Evolutionary conservation across 2,329 filamentous ascomycete species (phyloP).

Genomic region (Stemphylium lycopersici): DNA sequence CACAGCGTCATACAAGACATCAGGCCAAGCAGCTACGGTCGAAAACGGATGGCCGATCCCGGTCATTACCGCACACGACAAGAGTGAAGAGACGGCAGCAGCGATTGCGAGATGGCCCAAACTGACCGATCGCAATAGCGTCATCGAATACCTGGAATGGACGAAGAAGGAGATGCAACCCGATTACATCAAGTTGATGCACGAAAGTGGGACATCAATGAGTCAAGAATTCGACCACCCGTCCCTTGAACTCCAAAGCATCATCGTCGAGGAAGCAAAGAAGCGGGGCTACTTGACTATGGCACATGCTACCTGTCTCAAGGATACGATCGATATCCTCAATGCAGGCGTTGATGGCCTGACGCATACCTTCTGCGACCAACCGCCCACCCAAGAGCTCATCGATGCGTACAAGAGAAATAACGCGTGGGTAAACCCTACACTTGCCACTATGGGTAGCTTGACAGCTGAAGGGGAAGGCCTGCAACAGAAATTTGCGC

Average conservation of each 20-base stretch:
- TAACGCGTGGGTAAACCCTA: constrained; percentile 53
- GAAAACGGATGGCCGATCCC: constrained; percentile 60
- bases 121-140: constrained; percentile 50
- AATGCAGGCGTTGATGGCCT: constrained; percentile 52
- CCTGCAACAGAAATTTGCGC: constrained; percentile 49
- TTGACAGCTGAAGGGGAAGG: constrained; percentile 50
- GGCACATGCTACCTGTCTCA: constrained; percentile 49
- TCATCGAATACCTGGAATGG: constrained; percentile 51
- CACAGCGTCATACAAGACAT: constrained; percentile 58
- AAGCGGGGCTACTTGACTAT: constrained; percentile 47
- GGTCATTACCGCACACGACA: constrained; percentile 50
- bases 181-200: constrained; percentile 61
- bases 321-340: constrained; percentile 52
- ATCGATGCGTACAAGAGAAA: constrained; percentile 52
- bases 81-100: constrained; percentile 43
- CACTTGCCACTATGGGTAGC: constrained; percentile 49
- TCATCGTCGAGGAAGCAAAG: constrained; percentile 52
- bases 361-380: constrained; percentile 53
- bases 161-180: constrained; percentile 49
- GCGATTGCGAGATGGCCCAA: constrained; percentile 57
- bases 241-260: constrained; percentile 53
- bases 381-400: constrained; percentile 47
- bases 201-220: constrained; percentile 55
- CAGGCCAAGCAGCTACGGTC: constrained; percentile 57
- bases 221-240: constrained; percentile 48